Evolutionary conservation across 768 basidiomycete genomes (phyloP).

Genomic region (Phaffia australis): DNA sequence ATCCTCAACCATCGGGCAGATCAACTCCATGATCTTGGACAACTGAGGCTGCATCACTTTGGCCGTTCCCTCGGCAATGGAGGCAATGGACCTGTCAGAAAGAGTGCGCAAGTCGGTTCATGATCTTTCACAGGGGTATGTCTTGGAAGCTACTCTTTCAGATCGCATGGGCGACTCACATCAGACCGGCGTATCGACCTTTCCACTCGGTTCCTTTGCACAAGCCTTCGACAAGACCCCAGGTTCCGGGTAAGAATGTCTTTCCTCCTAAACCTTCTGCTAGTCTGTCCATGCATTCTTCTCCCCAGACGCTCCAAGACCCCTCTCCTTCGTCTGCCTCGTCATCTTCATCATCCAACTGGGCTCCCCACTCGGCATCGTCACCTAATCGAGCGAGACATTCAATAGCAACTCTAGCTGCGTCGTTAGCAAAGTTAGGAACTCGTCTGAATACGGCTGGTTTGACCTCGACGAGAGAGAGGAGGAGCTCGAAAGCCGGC

Average conservation of each 20-base stretch:
- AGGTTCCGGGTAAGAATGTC: slow-evolving; percentile 63
- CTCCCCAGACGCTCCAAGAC: slow-evolving; percentile 58
- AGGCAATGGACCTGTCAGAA: slow-evolving; percentile 48
- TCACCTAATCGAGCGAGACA: slow-evolving; percentile 31
- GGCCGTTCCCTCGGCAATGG: slow-evolving; percentile 57
- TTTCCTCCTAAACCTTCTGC: slow-evolving; percentile 64
- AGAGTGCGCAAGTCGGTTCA: background rate
- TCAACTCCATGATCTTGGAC: slow-evolving; percentile 70
- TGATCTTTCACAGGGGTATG: background rate
- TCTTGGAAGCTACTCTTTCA: background rate
- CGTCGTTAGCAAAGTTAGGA: slow-evolving; percentile 61
- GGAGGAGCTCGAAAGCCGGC: slow-evolving; percentile 70
- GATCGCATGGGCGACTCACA: slow-evolving; percentile 40
- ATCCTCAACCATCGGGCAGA: slow-evolving; percentile 66
- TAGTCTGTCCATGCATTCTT: slow-evolving; percentile 69
- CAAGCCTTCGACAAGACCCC: slow-evolving; percentile 43
- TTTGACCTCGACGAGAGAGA: slow-evolving; percentile 63
- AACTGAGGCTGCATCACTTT: slow-evolving; percentile 72
- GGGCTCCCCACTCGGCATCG: slow-evolving; percentile 47
- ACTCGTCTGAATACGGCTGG: slow-evolving; percentile 72
- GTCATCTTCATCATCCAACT: slow-evolving; percentile 44
- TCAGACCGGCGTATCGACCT: slow-evolving; percentile 68
- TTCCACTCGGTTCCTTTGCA: slow-evolving; percentile 55
- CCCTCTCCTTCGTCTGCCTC: slow-evolving; percentile 46
- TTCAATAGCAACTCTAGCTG: slow-evolving; percentile 35